These are phyloP conservation scores for Tetrapyrgos nigripes DNA, from an alignment of 1,284 basidiomycete genomes.

Conservation along the genomic window DNA sequence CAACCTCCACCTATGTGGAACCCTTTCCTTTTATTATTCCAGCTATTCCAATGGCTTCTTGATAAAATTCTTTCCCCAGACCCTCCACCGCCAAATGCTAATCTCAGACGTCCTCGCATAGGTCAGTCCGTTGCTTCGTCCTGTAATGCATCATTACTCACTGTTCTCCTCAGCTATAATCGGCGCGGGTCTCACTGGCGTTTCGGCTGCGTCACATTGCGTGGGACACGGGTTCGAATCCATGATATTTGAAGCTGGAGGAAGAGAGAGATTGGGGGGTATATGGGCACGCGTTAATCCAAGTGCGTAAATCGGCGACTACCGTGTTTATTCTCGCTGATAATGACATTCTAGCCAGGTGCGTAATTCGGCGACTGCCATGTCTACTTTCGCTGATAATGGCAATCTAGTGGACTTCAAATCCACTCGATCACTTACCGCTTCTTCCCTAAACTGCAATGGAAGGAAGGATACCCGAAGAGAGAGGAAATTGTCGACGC, in stretches of 20 bases:
- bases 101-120: constrained; percentile 35
- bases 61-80: constrained; percentile 10
- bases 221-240: constrained; percentile 63
- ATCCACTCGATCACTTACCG: constrained; percentile 66
- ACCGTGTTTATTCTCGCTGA: too few species aligned
- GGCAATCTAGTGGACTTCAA: constrained; percentile 73
- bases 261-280: constrained; percentile 47
- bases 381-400: too few species aligned
- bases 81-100: constrained; percentile 14
- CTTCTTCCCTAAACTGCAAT: constrained; percentile 56
- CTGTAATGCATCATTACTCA: constrained; percentile 57
- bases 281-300: constrained; percentile 67
- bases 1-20: constrained; percentile 8
- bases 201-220: constrained; percentile 41
- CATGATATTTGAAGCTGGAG: constrained; percentile 50
- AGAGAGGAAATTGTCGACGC: constrained; percentile 63
- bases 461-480: constrained; percentile 55
- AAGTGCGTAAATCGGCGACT: too few species aligned
- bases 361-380: too few species aligned
- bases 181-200: not conserved
- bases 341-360: too few species aligned
- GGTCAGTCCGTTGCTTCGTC: constrained; percentile 59
- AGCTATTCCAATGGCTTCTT: constrained; percentile 11
- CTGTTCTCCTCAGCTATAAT: constrained; percentile 24
- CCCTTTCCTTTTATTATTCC: constrained; percentile 12